A percentile compares a stretch with the other conserved stretches of the same genome.
Conservation (phyloP, 2,329 filamentous ascomycete genomes). For the Lecanicillium sp. region DNA sequence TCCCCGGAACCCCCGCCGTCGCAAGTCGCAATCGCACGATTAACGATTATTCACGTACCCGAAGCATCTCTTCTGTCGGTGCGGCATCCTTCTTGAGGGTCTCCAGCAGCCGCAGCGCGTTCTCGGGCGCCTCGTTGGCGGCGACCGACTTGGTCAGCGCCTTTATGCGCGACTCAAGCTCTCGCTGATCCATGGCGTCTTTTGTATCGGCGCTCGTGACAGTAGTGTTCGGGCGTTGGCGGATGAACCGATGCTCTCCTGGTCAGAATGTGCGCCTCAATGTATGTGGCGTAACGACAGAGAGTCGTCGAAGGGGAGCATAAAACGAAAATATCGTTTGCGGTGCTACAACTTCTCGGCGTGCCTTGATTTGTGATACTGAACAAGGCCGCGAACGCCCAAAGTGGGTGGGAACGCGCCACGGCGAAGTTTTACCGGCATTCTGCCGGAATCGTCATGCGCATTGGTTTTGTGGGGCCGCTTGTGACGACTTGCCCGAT, state of each 20-base stretch:
- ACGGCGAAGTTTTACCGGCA: too few species aligned
- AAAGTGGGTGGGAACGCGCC: too few species aligned
- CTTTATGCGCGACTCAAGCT: constrained; percentile 71
- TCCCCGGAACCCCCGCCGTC: not conserved
- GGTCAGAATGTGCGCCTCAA: too few species aligned
- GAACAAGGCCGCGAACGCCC: too few species aligned
- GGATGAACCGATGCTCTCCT: too few species aligned
- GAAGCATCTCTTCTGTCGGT: constrained; percentile 83
- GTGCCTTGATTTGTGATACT: too few species aligned
- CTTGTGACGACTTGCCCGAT: constrained; percentile 9
- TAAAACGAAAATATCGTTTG: too few species aligned
- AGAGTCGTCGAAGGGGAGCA: too few species aligned
- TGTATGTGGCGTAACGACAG: too few species aligned
- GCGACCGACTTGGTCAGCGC: constrained; percentile 72
- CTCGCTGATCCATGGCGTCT: constrained; percentile 66
- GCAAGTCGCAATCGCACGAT: not conserved
- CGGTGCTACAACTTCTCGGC: too few species aligned
- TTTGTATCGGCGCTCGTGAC: not conserved
- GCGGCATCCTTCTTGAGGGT: constrained; percentile 73
- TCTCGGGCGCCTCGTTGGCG: constrained; percentile 66
- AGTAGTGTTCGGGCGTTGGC: too few species aligned
- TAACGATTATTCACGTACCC: constrained; percentile 45
- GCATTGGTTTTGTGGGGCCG: not conserved
- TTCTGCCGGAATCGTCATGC: constrained; percentile 7
- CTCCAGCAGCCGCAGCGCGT: constrained; percentile 67